Conservation (phyloP, 2,329 filamentous ascomycete genomes). For the Trichoderma sp. region DNA sequence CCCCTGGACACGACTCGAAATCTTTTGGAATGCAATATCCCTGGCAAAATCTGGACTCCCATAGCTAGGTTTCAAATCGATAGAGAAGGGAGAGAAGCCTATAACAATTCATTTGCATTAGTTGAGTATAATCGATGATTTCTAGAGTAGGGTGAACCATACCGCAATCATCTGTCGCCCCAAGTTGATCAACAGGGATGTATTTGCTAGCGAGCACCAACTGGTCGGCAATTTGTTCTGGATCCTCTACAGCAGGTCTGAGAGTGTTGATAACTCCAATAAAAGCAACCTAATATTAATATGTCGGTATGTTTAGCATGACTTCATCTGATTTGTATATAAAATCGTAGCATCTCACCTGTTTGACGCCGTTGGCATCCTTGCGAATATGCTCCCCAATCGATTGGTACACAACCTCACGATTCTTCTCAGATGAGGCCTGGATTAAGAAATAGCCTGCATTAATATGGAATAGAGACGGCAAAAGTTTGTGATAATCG, state of each 20-base stretch:
- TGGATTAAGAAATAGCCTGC: slow-evolving; percentile 22
- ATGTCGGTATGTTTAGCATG: background rate
- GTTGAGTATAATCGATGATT: background rate
- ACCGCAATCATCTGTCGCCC: slow-evolving; percentile 21
- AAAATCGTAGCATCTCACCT: background rate
- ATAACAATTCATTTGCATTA: background rate
- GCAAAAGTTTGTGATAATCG: slow-evolving; percentile 13
- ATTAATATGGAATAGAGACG: slow-evolving; percentile 19
- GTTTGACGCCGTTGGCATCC: slow-evolving; percentile 21
- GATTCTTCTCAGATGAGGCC: slow-evolving; percentile 17
- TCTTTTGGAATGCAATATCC: slow-evolving; percentile 20
- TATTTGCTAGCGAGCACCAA: slow-evolving; percentile 17
- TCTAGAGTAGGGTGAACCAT: background rate
- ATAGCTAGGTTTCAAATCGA: slow-evolving; percentile 20
- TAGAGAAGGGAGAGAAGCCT: slow-evolving; percentile 22
- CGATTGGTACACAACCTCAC: slow-evolving; percentile 10
- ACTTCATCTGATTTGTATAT: background rate
- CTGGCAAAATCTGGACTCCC: slow-evolving; percentile 20
- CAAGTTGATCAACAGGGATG: slow-evolving; percentile 17
- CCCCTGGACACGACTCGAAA: slow-evolving; percentile 15
- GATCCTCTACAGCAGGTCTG: slow-evolving; percentile 16
- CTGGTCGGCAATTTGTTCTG: slow-evolving; percentile 19
- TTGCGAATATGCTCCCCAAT: slow-evolving; percentile 18
- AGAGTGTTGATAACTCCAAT: slow-evolving; percentile 20
- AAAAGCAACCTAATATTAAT: slow-evolving; percentile 15